These are phyloP conservation scores for Alternaria ventricosa DNA, from an alignment of 2,329 filamentous ascomycete genomes.

Conservation along the genomic window DNA sequence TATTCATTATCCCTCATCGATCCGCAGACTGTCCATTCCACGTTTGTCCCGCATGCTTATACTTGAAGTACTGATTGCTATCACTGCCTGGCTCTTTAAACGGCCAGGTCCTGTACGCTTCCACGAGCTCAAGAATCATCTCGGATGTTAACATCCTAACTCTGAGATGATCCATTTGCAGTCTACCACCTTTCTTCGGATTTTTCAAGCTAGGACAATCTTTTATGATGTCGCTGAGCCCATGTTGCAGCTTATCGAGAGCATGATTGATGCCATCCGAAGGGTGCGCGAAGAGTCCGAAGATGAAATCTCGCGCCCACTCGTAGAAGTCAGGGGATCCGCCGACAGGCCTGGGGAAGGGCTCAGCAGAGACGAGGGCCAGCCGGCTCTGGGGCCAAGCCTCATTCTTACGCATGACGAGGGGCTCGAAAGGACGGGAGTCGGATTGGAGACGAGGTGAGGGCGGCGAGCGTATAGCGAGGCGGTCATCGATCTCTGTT, in stretches of 20 bases:
- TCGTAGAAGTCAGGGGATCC: constrained; percentile 24
- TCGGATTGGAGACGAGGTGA: constrained; percentile 63
- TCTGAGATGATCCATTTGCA: constrained; percentile 39
- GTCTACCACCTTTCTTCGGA: constrained; percentile 39
- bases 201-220: constrained; percentile 37
- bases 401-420: constrained; percentile 65
- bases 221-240: constrained; percentile 34
- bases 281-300: constrained; percentile 19
- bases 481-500: constrained; percentile 37
- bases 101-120: constrained; percentile 45
- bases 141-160: constrained; percentile 41
- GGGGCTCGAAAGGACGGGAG: constrained; percentile 71
- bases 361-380: constrained; percentile 71
- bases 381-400: constrained; percentile 69
- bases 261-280: constrained; percentile 19
- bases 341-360: constrained; percentile 49
- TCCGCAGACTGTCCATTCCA: background rate
- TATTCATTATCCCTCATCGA: background rate
- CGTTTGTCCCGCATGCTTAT: background rate
- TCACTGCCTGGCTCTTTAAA: constrained; percentile 36
- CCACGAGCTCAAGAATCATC: constrained; percentile 40
- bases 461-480: constrained; percentile 28
- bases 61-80: constrained; percentile 34
- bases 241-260: constrained; percentile 39
- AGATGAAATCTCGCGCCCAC: constrained; percentile 39